phyloP scores from a whole-genome alignment of 257 asterid species.

The Nicotiana tabacum region DNA sequence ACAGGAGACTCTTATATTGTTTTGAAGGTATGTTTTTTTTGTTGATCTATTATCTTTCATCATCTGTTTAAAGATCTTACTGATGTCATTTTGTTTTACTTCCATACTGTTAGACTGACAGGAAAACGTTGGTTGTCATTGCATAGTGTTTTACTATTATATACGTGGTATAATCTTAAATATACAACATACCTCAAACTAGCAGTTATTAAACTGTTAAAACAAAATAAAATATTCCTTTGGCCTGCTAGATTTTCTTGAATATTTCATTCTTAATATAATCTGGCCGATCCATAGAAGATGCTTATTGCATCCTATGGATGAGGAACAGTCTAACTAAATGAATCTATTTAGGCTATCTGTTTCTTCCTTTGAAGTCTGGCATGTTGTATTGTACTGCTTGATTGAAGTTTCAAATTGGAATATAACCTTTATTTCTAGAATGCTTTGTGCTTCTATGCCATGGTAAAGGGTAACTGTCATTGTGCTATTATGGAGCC shows the following conservation, averaged over 20 bases:
- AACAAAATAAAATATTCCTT: not conserved
- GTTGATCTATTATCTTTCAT: not conserved
- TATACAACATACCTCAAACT: not conserved
- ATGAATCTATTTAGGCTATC: not conserved
- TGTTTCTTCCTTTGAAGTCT: not conserved
- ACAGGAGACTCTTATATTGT: constrained; percentile 81
- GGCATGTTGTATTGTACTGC: not conserved
- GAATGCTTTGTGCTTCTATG: not conserved
- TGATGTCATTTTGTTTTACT: not conserved
- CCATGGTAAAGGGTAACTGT: not conserved
- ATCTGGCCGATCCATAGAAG: not conserved
- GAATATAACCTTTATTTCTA: not conserved
- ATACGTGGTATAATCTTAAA: not conserved
- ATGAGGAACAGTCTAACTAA: not conserved
- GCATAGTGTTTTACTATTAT: not conserved
- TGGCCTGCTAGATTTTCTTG: not conserved
- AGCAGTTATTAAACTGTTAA: not conserved
- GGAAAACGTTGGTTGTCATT: not conserved
- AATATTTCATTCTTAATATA: not conserved
- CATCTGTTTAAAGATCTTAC: constrained; percentile 2
- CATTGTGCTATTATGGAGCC: not conserved
- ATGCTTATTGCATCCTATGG: not conserved
- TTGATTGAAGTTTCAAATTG: not conserved
- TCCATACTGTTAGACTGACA: not conserved
- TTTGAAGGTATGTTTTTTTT: constrained; percentile 54